Percentiles rank a stretch among this genome's conserved stretches.
phyloP scores from a whole-genome alignment of 139 green algal species.

The Asterochloris sp. region DNA sequence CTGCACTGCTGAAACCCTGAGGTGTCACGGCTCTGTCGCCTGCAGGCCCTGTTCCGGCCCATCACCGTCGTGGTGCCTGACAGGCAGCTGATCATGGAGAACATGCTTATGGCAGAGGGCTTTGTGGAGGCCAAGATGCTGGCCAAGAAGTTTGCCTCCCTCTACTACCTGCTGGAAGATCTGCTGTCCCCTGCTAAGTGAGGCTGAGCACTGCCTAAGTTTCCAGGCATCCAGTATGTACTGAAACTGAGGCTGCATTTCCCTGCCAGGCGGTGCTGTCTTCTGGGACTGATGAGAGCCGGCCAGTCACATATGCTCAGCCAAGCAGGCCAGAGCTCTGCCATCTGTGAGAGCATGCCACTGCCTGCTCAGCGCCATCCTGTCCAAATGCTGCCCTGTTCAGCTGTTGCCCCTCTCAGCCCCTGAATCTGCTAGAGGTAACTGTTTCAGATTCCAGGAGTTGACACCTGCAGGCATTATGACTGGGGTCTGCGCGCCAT shows the following conservation, averaged over 20 bases:
- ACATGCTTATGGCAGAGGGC: constrained; percentile 95
- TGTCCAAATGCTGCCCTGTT: too few relatives aligned
- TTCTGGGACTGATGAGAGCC: too few relatives aligned
- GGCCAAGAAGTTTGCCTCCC: constrained; percentile 87
- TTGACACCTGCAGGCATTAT: constrained; percentile 64
- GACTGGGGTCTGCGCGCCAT: constrained; percentile 96
- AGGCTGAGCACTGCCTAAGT: neutral
- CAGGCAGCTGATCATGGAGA: constrained; percentile 88
- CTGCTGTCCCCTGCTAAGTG: constrained; percentile 82
- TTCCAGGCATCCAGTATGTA: too few relatives aligned
- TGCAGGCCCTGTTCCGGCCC: constrained; percentile 80
- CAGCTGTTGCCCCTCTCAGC: too few relatives aligned
- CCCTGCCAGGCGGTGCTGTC: too few relatives aligned
- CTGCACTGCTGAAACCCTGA: neutral
- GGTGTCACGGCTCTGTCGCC: neutral
- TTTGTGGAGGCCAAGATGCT: constrained; percentile 88
- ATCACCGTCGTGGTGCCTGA: constrained; percentile 89
- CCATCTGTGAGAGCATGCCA: too few relatives aligned
- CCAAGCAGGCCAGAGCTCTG: too few relatives aligned
- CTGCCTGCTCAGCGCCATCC: too few relatives aligned
- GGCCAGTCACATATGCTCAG: too few relatives aligned
- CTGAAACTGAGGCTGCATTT: too few relatives aligned
- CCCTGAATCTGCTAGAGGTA: too few relatives aligned
- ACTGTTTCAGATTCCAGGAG: too few relatives aligned
- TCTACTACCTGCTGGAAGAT: constrained; percentile 92